Base-by-base conservation (phyloP, 1,284 basidiomycete genomes). In the Inonotus obliquus region DNA sequence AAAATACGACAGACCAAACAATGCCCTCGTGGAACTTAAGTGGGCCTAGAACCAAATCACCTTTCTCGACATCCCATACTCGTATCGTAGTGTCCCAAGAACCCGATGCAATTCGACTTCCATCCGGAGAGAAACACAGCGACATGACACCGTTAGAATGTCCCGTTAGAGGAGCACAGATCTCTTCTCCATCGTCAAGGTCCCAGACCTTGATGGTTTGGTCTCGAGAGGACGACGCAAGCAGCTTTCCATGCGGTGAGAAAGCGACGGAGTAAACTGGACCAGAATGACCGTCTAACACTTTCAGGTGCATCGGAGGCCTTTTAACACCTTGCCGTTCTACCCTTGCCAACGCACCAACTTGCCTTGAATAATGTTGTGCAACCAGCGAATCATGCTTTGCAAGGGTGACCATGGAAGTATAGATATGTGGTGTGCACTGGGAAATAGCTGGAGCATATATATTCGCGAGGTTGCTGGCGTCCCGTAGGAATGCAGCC, bases 391-490 rank as follows among this genome's bases (percentile, higher is more conserved):
- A 60, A 21, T 27, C 52, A 63, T 61, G 11, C 21, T 65, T 67
- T 14, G 66, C 52, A 54, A 68, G 66, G 3, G 63, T 57, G 6
- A 69, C 25, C 19, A 66, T 65, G n/a, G 68, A 69, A 10, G 69
- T 14, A 61, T 69, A 69, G n/a, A 70, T 67, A 48, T 70, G 69
- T 7, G 69, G 68, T 10, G 59, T 57, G 51, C 68, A 63, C 35
- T 59, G 17, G 4, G 65, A 23, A 7, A 69, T 67, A 10, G 63
- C 57, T 7, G 29, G 44, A n/a, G 45, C 59, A 54, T 19, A n/a
- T n/a, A n/a, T n/a, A n/a, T n/a, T n/a, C n/a, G n/a, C n/a, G n/a
- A n/a, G n/a, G n/a, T n/a, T n/a, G n/a, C n/a, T n/a, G n/a, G n/a
- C n/a, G n/a, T n/a, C n/a, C n/a, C n/a, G n/a, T n/a, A n/a, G n/a